These are phyloP conservation scores for Dendrothele bispora DNA, from an alignment of 768 basidiomycete species.

Conservation along the genomic window DNA sequence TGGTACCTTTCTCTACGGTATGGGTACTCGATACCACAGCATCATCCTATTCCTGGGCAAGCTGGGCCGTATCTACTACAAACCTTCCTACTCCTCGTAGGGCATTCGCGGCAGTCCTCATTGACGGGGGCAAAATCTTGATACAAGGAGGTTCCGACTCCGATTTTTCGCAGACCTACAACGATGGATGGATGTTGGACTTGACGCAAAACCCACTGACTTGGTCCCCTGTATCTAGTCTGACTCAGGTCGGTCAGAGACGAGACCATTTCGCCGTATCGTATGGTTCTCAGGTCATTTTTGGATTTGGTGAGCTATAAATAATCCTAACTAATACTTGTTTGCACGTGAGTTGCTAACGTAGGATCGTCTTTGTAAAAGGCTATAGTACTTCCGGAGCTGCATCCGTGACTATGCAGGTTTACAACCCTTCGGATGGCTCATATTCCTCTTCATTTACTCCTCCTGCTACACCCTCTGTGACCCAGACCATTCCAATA, in stretches of 20 bases:
- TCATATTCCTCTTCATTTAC: conserved; percentile 44
- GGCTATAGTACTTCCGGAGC: conserved; percentile 52
- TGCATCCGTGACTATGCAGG: conserved; percentile 50
- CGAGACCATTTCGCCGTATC: conserved; percentile 75
- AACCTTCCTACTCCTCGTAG: conserved; percentile 62
- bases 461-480: conserved; percentile 26
- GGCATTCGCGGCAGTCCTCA: conserved; percentile 55
- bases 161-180: conserved; percentile 47
- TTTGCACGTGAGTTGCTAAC: too few relatives aligned
- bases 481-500: conserved; percentile 33
- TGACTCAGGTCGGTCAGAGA: conserved; percentile 61
- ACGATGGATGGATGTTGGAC: conserved; percentile 74
- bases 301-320: conserved; percentile 83
- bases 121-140: conserved; percentile 55
- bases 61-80: conserved; percentile 34
- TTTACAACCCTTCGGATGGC: conserved; percentile 46
- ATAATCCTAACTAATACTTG: too few relatives aligned
- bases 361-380: too few relatives aligned
- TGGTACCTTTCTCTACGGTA: conserved; percentile 58
- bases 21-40: conserved; percentile 65
- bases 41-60: conserved; percentile 49
- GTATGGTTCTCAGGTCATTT: conserved; percentile 61
- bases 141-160: conserved; percentile 81
- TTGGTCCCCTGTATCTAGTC: conserved; percentile 53
- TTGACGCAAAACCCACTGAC: conserved; percentile 52